Evolutionary conservation across 2,329 filamentous ascomycete genomes (phyloP), one percentile per base, ranked within the genome.

Genomic region (Cadophora malorum): DNA sequence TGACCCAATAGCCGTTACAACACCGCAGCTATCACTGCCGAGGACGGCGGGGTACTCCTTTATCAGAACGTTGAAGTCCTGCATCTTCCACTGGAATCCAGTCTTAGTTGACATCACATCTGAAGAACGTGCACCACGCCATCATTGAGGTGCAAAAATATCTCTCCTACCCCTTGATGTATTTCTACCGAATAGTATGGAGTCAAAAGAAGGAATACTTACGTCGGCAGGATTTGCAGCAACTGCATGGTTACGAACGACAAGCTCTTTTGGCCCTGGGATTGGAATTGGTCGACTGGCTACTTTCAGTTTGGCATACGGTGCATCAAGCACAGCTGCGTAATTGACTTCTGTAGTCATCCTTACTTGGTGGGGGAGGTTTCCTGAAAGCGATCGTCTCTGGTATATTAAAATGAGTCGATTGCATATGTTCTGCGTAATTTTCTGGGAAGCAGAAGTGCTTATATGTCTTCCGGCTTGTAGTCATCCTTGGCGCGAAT

Each of bases 201-300:
- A 58, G 16, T 3, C 12, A 35, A 41, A 16, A 38, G 4, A 21
- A 41, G 31, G 5, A 6, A 16, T 35, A 14, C 55, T 58, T 38
- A 58, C 55, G 68, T 83, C 82, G n/a, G 78, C 70, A 0, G 79
- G 78, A 64, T 81, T 80, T 60, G 79, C 75, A 10, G 78, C 79
- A 14, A 80, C 71, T 1, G 79, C 79, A 55, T 72, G 65, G 61
- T 77, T 78, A 23, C 73, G 72, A 68, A 81, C 71, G n/a, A 80
- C 58, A 52, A 81, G 66, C 53, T 79, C 74, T 64, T 77, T 64
- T 1, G 69, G 62, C 1, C 70, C 69, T 7, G 76, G 75, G 6
- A 70, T 67, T 0, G 77, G 78, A 63, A 81, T 81, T 1, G 80
- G 77, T 10, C 80, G 80, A 6, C 74, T 69, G 1, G 71, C 64